Conservation (phyloP, 2,329 filamentous ascomycete species). For the Fusarium buxicola region DNA sequence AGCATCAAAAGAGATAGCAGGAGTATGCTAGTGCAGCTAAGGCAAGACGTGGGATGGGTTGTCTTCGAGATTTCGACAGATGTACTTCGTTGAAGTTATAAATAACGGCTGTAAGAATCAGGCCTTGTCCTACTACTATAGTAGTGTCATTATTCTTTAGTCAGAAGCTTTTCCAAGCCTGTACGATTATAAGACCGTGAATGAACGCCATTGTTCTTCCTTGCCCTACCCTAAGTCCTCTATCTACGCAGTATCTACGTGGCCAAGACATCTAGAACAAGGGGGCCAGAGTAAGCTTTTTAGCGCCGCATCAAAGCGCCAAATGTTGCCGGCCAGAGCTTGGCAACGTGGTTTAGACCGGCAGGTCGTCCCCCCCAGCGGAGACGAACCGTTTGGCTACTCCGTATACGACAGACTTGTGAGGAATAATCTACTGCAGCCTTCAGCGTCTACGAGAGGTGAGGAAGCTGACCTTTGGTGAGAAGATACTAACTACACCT, state of each 20-base stretch:
- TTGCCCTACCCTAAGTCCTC: background rate
- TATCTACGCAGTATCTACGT: background rate
- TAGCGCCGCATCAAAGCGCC: constrained; percentile 7
- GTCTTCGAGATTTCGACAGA: no score
- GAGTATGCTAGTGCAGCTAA: no score
- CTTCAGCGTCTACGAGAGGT: background rate
- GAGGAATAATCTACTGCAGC: background rate
- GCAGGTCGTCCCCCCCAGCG: background rate
- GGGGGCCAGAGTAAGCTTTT: constrained; percentile 31
- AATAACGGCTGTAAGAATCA: no score
- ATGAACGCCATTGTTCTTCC: no score
- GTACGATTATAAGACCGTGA: no score
- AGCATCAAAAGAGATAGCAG: no score
- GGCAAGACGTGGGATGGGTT: no score
- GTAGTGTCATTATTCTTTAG: no score
- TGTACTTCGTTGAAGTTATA: no score
- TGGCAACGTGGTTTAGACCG: background rate
- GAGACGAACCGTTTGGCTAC: background rate
- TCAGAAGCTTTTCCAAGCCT: no score
- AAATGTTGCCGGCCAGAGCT: background rate
- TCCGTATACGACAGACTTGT: background rate
- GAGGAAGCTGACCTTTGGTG: background rate
- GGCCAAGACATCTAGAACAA: background rate
- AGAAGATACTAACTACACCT: background rate
- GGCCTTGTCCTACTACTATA: no score